A percentile compares a stretch with the other conserved stretches of the same genome.
These are phyloP conservation scores for Dissophora ornata DNA, from an alignment of 192 early-diverging fungal genomes.

Conservation along the genomic window DNA sequence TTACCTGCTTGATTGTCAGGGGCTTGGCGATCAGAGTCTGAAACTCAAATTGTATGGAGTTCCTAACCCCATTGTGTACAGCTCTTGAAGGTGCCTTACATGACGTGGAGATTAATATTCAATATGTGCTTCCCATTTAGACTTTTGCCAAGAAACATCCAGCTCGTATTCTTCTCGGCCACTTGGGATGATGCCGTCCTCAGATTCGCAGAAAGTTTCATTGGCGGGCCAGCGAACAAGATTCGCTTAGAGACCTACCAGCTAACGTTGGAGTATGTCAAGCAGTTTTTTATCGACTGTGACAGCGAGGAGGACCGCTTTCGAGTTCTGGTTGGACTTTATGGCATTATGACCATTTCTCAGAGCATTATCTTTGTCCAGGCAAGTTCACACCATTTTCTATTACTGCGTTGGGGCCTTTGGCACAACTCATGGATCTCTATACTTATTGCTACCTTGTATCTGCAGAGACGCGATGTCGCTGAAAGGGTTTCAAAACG, in stretches of 20 bases:
- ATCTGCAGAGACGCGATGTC: conserved; percentile 60
- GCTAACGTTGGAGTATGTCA: conserved; percentile 88
- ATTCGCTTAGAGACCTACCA: conserved; percentile 84
- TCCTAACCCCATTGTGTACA: too few relatives aligned
- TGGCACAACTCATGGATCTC: too few relatives aligned
- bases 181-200: conserved; percentile 86
- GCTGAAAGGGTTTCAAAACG: conserved; percentile 71
- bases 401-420: neutral
- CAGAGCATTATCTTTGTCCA: conserved; percentile 97
- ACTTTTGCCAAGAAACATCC: conserved; percentile 70
- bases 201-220: conserved; percentile 78
- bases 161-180: conserved; percentile 94
- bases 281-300: conserved; percentile 98
- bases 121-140: too few relatives aligned
- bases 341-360: conserved; percentile 86
- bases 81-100: too few relatives aligned
- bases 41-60: conserved; percentile 87
- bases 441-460: neutral
- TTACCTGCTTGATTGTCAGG: conserved; percentile 89
- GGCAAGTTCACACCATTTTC: conserved; percentile 54
- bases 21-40: conserved; percentile 84
- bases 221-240: conserved; percentile 82
- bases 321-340: conserved; percentile 73
- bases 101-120: too few relatives aligned
- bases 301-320: conserved; percentile 80